phyloP scores from a whole-genome alignment of 202 grass and related monocot genomes.

The Panicum virgatum region DNA sequence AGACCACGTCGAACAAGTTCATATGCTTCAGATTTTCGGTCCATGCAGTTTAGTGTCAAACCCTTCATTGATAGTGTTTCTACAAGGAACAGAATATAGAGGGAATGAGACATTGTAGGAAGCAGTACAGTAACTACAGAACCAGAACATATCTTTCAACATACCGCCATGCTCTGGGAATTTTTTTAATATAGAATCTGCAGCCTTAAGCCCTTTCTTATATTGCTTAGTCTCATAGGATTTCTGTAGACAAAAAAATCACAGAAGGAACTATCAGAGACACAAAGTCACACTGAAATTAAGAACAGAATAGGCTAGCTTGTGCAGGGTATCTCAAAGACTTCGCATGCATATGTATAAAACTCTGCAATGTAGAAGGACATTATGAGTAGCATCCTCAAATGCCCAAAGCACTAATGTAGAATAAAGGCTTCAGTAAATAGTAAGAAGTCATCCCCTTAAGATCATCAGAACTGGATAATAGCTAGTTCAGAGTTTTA shows the following conservation, averaged over 20 bases:
- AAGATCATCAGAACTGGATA: neutral
- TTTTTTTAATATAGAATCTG: slow-evolving; percentile 98
- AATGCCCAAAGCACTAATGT: neutral
- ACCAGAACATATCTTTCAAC: slow-evolving; percentile 24
- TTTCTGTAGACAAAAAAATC: slow-evolving; percentile 62
- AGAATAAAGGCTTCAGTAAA: neutral
- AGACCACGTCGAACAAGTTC: slow-evolving; percentile 97
- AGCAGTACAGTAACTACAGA: slow-evolving; percentile 10
- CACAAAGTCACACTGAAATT: neutral
- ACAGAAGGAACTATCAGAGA: slow-evolving; percentile 36
- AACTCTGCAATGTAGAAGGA: neutral
- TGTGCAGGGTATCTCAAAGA: neutral
- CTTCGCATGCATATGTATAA: neutral
- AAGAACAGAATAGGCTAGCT: slow-evolving; percentile 1
- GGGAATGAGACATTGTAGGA: slow-evolving; percentile 7
- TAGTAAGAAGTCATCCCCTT: neutral
- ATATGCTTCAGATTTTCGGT: slow-evolving; percentile 96
- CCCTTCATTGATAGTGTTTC: slow-evolving; percentile 99
- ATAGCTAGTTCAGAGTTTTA: neutral
- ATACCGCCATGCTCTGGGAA: slow-evolving; percentile 99
- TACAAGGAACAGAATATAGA: slow-evolving; percentile 34
- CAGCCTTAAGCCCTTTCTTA: slow-evolving; percentile 96
- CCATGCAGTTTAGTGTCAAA: slow-evolving; percentile 98
- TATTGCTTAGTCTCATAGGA: slow-evolving; percentile 99
- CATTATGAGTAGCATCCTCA: slow-evolving; percentile 18